These are phyloP conservation scores for Fusarium setosum DNA, from an alignment of 2,329 filamentous ascomycete genomes.

Conservation along the genomic window DNA sequence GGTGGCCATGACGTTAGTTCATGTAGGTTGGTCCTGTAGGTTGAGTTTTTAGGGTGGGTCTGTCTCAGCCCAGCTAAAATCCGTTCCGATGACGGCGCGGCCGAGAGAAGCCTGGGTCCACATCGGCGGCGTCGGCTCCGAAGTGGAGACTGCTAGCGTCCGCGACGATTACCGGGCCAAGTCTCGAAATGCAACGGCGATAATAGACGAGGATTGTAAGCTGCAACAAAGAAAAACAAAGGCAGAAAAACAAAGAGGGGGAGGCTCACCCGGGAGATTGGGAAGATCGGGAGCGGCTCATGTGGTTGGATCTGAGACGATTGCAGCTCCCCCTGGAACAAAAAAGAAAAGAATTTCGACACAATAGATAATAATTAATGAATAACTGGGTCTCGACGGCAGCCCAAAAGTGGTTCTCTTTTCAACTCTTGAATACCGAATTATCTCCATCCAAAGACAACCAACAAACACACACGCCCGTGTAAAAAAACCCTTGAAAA, in stretches of 20 bases:
- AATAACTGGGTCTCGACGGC: slow-evolving; percentile 12
- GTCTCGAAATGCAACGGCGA: background rate
- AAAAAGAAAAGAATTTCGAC: slow-evolving; percentile 16
- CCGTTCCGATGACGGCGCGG: slow-evolving; percentile 37
- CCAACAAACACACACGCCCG: background rate
- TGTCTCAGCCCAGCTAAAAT: slow-evolving; percentile 27
- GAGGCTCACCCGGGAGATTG: background rate
- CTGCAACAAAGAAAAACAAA: background rate
- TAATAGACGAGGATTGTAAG: background rate
- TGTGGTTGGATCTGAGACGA: slow-evolving; percentile 20
- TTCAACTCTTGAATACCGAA: too few relatives aligned
- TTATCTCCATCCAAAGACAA: slow-evolving; percentile 33
- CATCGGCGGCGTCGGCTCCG: slow-evolving; percentile 36
- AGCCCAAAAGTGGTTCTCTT: too few relatives aligned
- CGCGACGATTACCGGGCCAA: background rate
- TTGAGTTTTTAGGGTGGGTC: slow-evolving; percentile 23
- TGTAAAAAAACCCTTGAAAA: slow-evolving; percentile 4
- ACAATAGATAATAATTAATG: slow-evolving; percentile 1
- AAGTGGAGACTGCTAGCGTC: slow-evolving; percentile 2
- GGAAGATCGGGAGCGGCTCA: slow-evolving; percentile 2
- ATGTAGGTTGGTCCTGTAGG: slow-evolving; percentile 25
- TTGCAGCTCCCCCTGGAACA: slow-evolving; percentile 9
- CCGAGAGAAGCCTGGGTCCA: slow-evolving; percentile 17
- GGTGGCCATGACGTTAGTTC: slow-evolving; percentile 30
- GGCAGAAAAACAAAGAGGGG: background rate